These are phyloP conservation scores for Fistulina hepatica DNA, from an alignment of 1,284 basidiomycete genomes.

Conservation along the genomic window DNA sequence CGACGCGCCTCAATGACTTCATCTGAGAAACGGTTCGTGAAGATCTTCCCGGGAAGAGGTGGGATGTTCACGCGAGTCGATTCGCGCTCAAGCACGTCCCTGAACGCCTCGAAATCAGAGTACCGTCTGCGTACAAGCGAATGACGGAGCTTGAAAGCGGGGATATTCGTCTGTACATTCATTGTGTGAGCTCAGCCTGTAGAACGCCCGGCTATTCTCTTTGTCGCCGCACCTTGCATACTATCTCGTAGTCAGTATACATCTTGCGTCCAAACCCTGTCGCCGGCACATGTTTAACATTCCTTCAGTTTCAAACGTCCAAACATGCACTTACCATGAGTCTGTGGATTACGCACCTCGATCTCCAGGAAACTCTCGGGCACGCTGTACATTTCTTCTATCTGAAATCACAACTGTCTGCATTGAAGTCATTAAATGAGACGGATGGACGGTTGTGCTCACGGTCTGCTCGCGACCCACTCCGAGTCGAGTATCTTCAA, in stretches of 20 bases:
- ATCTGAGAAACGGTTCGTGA: constrained; percentile 94
- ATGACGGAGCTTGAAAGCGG: constrained; percentile 94
- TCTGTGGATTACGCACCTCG: constrained; percentile 94
- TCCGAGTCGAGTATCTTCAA: constrained; percentile 60
- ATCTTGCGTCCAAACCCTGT: constrained; percentile 91
- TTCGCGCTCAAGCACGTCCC: constrained; percentile 95
- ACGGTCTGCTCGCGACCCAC: constrained; percentile 79
- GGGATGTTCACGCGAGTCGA: constrained; percentile 97
- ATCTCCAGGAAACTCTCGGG: constrained; percentile 98
- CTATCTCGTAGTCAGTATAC: constrained; percentile 99
- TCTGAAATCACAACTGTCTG: constrained; percentile 37
- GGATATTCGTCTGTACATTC: constrained; percentile 90
- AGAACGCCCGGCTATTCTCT: too few species aligned
- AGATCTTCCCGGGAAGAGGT: constrained; percentile 91
- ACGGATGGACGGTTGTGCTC: constrained; percentile 27
- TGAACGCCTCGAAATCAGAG: constrained; percentile 98
- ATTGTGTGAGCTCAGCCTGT: neutral
- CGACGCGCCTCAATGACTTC: constrained; percentile 91
- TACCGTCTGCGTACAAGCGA: constrained; percentile 92
- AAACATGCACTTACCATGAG: constrained; percentile 61
- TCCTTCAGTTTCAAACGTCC: neutral
- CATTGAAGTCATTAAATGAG: constrained; percentile 19
- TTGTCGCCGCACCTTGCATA: constrained; percentile 72
- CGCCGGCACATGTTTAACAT: constrained; percentile 7
- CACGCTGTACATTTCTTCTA: constrained; percentile 97